Percentiles rank a stretch among this genome's conserved stretches.
These are phyloP conservation scores for Colletotrichum tabaci DNA, from an alignment of 2,329 filamentous ascomycete species.

Conservation along the genomic window DNA sequence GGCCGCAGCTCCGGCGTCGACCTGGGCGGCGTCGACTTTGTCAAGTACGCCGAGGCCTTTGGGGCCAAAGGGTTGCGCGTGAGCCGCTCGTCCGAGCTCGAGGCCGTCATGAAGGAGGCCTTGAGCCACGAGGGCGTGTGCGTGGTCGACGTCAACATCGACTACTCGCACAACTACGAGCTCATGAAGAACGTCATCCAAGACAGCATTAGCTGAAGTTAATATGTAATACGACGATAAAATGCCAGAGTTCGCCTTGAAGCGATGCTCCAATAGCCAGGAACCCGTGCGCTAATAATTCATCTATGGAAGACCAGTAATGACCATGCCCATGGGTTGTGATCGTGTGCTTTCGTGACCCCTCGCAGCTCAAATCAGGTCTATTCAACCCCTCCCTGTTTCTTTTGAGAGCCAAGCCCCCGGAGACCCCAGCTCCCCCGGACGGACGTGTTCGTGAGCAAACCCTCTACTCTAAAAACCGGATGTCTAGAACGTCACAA, in stretches of 20 bases:
- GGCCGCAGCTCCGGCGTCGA: constrained; percentile 60
- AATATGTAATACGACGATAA: too few species aligned
- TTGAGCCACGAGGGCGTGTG: constrained; percentile 58
- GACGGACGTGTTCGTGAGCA: background rate
- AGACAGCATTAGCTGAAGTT: constrained; percentile 43
- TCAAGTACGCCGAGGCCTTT: constrained; percentile 62
- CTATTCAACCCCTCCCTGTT: too few species aligned
- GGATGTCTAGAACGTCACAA: background rate
- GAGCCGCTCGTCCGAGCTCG: constrained; percentile 55
- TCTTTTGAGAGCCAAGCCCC: too few species aligned
- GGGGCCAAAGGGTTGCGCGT: constrained; percentile 62
- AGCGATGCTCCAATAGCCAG: too few species aligned
- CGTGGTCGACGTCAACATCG: constrained; percentile 63
- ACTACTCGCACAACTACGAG: constrained; percentile 59
- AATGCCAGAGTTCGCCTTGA: too few species aligned
- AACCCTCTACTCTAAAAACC: background rate
- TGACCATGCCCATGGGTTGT: too few species aligned
- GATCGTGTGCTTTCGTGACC: too few species aligned
- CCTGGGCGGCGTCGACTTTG: constrained; percentile 63
- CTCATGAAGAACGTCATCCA: constrained; percentile 57
- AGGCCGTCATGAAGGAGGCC: constrained; percentile 60
- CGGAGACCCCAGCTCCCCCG: too few species aligned
- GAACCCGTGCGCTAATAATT: too few species aligned
- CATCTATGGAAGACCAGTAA: too few species aligned
- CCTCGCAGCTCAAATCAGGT: too few species aligned